Evolutionary conservation across 345 rosid genomes (phyloP).

Genomic region (Erucastrum elatum): DNA sequence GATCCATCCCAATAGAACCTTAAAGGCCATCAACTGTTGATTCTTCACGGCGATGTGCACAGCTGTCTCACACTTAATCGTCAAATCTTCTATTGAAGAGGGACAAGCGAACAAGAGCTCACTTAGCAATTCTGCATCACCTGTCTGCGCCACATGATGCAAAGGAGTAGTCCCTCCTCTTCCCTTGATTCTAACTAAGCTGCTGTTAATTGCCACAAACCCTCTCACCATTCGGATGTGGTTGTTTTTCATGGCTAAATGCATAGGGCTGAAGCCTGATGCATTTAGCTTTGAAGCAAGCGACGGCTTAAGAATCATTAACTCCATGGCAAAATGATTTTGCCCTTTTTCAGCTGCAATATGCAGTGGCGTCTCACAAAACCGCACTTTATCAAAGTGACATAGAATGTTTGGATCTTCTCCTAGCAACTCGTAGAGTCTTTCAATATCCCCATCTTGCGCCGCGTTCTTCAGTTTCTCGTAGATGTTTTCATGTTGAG

Average conservation of each 20-base stretch:
- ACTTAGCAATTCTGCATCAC: slow-evolving; percentile 3
- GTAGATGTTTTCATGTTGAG: not conserved
- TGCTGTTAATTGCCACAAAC: slow-evolving; percentile 17
- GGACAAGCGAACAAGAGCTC: slow-evolving; percentile 26
- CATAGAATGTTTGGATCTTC: not conserved
- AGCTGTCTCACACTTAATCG: slow-evolving; percentile 27
- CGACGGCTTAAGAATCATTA: not conserved
- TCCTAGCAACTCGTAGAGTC: not conserved
- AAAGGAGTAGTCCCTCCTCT: slow-evolving; percentile 39
- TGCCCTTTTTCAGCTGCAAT: not conserved
- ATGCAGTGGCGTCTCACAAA: not conserved
- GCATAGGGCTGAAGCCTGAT: slow-evolving; percentile 32
- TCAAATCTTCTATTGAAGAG: slow-evolving; percentile 38
- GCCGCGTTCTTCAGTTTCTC: not conserved
- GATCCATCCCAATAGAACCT: not conserved
- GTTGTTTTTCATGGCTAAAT: slow-evolving; percentile 32
- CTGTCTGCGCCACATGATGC: slow-evolving; percentile 27
- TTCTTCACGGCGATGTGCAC: slow-evolving; percentile 16
- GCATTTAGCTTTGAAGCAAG: not conserved
- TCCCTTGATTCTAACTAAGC: slow-evolving; percentile 36
- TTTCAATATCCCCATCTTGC: not conserved
- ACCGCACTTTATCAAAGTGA: not conserved
- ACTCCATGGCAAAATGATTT: not conserved
- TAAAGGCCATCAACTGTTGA: not conserved
- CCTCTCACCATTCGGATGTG: slow-evolving; percentile 11